These are phyloP conservation scores for Cryptococcus sp. DNA, from an alignment of 1,284 basidiomycete genomes.

Conservation along the genomic window DNA sequence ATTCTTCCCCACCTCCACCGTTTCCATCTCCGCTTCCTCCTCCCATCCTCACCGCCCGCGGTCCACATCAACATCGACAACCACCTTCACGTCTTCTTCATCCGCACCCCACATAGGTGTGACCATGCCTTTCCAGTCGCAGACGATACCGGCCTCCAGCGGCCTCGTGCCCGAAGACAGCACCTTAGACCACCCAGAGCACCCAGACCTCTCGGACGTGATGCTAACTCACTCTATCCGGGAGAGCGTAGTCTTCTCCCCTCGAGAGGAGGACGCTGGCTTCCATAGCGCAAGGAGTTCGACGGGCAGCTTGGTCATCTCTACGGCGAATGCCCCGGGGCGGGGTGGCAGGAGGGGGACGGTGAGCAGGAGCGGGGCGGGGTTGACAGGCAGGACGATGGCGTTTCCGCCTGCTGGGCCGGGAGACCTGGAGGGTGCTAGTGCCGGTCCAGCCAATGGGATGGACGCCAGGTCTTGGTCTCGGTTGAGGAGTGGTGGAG, in stretches of 20 bases:
- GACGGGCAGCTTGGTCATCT: conserved; percentile 11
- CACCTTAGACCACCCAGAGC: conserved; percentile 5
- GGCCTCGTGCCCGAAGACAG: conserved; percentile 1
- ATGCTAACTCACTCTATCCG: conserved; percentile 10
- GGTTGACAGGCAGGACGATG: conserved; percentile 13
- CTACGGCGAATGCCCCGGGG: conserved; percentile 1
- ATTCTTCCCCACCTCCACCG: not conserved
- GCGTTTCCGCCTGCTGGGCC: conserved; percentile 11
- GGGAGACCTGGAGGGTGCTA: not conserved
- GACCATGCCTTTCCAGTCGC: not conserved
- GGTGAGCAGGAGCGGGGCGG: conserved; percentile 11
- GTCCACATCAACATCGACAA: not conserved
- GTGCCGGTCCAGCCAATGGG: too few species aligned
- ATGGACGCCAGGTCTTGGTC: not conserved
- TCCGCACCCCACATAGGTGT: not conserved
- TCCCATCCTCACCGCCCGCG: not conserved
- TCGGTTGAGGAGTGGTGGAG: not conserved
- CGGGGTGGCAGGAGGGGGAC: not conserved
- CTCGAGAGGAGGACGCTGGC: conserved; percentile 1
- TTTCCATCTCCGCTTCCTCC: not conserved
- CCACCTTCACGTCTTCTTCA: not conserved
- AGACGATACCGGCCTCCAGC: not conserved
- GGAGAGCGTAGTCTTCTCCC: conserved; percentile 24
- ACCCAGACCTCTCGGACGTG: not conserved
- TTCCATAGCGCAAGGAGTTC: conserved; percentile 1